These are phyloP conservation scores for Nothopassalora personata DNA, from an alignment of 2,329 filamentous ascomycete species.

Conservation along the genomic window DNA sequence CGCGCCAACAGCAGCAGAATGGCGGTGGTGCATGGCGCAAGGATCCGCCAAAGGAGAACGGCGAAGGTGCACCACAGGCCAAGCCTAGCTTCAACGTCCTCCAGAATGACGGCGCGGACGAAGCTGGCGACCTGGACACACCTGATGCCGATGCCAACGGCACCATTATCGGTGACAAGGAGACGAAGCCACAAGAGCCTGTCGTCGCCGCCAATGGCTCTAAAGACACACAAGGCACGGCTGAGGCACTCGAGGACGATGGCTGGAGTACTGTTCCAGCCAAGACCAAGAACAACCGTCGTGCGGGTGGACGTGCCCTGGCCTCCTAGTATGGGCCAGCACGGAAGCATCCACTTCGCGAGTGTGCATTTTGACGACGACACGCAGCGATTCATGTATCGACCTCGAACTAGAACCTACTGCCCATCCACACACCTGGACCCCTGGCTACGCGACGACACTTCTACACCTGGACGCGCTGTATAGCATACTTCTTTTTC, in stretches of 20 bases:
- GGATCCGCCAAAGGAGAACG: conserved; percentile 31
- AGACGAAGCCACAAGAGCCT: conserved; percentile 50
- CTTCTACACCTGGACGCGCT: background rate
- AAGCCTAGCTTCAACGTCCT: conserved; percentile 37
- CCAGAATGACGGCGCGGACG: conserved; percentile 40
- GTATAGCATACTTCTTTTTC: background rate
- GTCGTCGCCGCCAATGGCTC: conserved; percentile 37
- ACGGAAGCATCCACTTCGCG: background rate
- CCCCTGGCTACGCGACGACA: background rate
- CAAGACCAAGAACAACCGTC: conserved; percentile 42
- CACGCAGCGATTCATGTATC: background rate
- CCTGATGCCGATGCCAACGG: conserved; percentile 47
- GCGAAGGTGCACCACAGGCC: conserved; percentile 29
- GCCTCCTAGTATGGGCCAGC: conserved; percentile 37
- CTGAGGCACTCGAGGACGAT: conserved; percentile 47
- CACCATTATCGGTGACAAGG: conserved; percentile 48
- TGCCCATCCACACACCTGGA: background rate
- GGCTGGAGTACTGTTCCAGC: conserved; percentile 51
- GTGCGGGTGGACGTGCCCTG: conserved; percentile 41
- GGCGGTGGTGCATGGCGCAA: conserved; percentile 11
- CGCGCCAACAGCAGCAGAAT: conserved; percentile 24
- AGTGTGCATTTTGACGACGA: conserved; percentile 1
- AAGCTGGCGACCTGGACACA: conserved; percentile 38
- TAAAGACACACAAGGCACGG: conserved; percentile 36
- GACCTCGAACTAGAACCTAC: background rate